phyloP scores from a whole-genome alignment of 192 early-diverging fungal genomes.

The Diversispora epigaea region DNA sequence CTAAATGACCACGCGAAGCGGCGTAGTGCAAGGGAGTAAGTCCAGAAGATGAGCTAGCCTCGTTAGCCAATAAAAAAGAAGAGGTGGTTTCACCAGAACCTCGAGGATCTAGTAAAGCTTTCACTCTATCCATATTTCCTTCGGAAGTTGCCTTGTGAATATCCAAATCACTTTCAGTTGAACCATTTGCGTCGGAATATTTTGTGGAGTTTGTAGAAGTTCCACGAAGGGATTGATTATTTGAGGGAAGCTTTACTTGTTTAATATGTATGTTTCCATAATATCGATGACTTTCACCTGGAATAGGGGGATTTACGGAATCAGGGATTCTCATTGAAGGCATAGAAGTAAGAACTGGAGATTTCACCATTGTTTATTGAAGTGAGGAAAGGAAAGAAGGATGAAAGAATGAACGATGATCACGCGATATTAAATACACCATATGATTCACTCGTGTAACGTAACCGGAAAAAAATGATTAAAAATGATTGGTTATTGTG shows the following conservation, averaged over 20 bases:
- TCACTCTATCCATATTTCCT: conserved; percentile 19
- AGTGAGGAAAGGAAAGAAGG: too few relatives aligned
- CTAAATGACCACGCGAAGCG: conserved; percentile 57
- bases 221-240: conserved; percentile 5
- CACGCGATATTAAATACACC: too few relatives aligned
- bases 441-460: too few relatives aligned
- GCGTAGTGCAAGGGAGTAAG: conserved; percentile 63
- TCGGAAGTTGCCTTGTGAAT: conserved; percentile 25
- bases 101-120: conserved; percentile 20
- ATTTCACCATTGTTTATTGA: background rate
- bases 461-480: too few relatives aligned
- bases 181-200: background rate
- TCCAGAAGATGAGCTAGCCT: conserved; percentile 43
- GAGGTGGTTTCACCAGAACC: conserved; percentile 1
- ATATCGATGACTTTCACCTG: conserved; percentile 56
- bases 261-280: conserved; percentile 57
- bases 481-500: too few relatives aligned
- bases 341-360: background rate
- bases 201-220: conserved; percentile 13
- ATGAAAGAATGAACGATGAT: too few relatives aligned
- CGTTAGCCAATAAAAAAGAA: conserved; percentile 31
- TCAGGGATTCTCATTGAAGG: conserved; percentile 41
- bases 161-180: background rate
- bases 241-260: conserved; percentile 44
- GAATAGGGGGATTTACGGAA: conserved; percentile 57